Evolutionary conservation across 192 early-diverging fungal species (phyloP).

Genomic region (Linnemannia schmuckeri): DNA sequence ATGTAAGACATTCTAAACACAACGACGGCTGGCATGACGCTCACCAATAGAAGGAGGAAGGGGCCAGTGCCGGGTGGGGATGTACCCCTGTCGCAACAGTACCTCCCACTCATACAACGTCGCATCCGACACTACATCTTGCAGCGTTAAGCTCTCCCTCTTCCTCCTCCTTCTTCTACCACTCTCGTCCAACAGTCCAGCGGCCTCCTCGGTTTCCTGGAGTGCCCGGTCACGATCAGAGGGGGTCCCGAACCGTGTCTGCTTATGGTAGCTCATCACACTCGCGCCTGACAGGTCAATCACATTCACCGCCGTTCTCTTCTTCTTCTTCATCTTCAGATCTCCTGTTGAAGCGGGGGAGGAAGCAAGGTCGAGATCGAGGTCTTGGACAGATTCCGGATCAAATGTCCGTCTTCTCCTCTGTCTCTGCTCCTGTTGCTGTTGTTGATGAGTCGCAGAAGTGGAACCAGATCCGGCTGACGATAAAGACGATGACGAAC

Average conservation of each 20-base stretch:
- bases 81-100: conserved; percentile 13
- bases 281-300: conserved; percentile 21
- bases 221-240: background rate
- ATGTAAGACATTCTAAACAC: background rate
- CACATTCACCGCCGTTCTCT: conserved; percentile 15
- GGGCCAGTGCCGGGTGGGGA: conserved; percentile 33
- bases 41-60: background rate
- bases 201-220: background rate
- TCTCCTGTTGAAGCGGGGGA: background rate
- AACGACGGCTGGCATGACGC: background rate
- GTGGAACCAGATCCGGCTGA: background rate
- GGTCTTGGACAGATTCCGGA: background rate
- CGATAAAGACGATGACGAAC: background rate
- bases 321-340: background rate
- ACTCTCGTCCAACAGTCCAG: background rate
- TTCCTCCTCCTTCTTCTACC: background rate
- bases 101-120: conserved; percentile 44
- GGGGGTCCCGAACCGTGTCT: conserved; percentile 6
- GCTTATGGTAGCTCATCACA: conserved; percentile 32
- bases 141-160: conserved; percentile 4
- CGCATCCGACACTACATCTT: conserved; percentile 41
- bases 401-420: background rate
- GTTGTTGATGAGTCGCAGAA: background rate
- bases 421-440: background rate
- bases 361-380: no score